Evolutionary conservation across 345 rosid genomes (phyloP), one percentile per base, ranked within the genome.

Genomic region (Eutrema yunnanense): DNA sequence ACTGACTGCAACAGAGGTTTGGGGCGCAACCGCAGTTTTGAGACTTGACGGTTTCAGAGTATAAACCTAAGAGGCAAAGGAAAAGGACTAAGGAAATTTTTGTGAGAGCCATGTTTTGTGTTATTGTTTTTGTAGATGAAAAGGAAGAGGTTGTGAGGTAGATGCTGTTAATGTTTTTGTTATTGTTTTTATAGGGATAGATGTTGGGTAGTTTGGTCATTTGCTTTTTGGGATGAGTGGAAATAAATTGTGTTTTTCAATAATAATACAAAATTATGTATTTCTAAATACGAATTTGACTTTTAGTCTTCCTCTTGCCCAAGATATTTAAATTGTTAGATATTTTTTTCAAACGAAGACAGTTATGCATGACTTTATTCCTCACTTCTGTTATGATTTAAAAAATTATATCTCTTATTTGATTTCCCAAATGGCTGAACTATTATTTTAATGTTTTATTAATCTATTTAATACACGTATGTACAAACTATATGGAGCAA

Each of bases 21-120:
- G 85, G 60, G 1, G 82, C 77, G 47, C 90, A 86, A 26, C 84
- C 84, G 10, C 90, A 86, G 76, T 81, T 82, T 65, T 87, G 92
- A 3, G 85, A 80, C 60, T 71, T 61, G 14, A 69, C 75, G 26
- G 48, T 69, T 75, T 64, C 7, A 27, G 50, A 73, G 6, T n/a
- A 73, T 8, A 73, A 55, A 26, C 71, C 65, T 54, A 73, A 63
- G 48, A 73, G 71, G 65, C 65, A 73, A 3, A 73, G 50, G 16
- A 54, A 4, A 62, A 72, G 41, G 26, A 55, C 49, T 27, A 73
- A 14, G 26, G 56, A 53, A 13, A 11, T 54, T 64, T 64, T 73
- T 64, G 71, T 55, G 57, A 33, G 43, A 26, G 42, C 49, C 77
- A 73, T 64, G 55, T 53, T 64, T 64, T 44, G 63, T 36, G 9